Base-by-base conservation (phyloP, 2,329 filamentous ascomycete genomes). In the Paramyrothecium sp. region DNA sequence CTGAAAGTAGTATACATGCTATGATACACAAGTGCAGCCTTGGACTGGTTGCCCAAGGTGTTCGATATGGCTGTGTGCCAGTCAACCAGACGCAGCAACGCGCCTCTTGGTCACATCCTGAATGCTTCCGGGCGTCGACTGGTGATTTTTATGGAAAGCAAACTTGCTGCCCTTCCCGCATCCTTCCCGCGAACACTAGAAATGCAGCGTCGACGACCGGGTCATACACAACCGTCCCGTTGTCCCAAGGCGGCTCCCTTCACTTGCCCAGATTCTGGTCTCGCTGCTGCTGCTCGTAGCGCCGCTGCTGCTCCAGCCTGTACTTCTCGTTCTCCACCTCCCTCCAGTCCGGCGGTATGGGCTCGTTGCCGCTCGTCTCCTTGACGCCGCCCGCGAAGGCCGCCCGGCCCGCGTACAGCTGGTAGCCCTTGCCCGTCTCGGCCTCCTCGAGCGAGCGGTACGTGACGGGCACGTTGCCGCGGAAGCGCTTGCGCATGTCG, bases 401-500 rank as follows among this genome's bases (percentile, higher is more conserved):
- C 50, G 87, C 82, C 69, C 86, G 86, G 33, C 92, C 92, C 17
- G 88, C 91, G 73, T 96, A 96, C 63, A 96, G 74, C 78, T 95
- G 88, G 69, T 87, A 85, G 3, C 84, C 82, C 55, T 79, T 76
- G 60, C 79, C 80, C 12, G 78, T 78, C 64, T 91, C 87, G 38
- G 38, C 73, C 54, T 65, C 61, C 69, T 87, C 81, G 66, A 87
- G 77, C 58, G 80, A 76, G 68, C 78, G 81, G 63, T 89, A 85
- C 22, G 86, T 81, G 63, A 96, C 88, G 55, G 95, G 92, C 73
- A 92, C 86, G 78, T 98, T 98, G 58, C 95, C 95, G 56, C 95
- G 86, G 77, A 99, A 98, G 34, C 95, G 89, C 79, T 98, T 98
- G 73, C 95, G 91, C 95, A 99, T 99, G 74, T 99, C 95, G 66